These are phyloP conservation scores for Gossypium gossypioides DNA, from an alignment of 441 rosid species.

Conservation along the genomic window DNA sequence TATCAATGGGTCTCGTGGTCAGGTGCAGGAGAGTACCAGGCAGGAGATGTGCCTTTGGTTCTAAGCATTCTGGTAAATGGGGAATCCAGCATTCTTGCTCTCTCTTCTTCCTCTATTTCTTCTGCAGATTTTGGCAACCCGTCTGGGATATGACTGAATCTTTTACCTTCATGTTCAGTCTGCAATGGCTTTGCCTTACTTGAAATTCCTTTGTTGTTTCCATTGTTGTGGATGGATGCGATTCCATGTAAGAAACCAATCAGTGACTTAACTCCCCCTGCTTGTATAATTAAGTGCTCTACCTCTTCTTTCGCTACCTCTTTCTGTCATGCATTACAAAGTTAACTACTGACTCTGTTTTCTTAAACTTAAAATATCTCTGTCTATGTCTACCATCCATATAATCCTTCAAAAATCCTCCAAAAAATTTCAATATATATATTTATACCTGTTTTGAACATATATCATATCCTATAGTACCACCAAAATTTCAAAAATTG, in stretches of 20 bases:
- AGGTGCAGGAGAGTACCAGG: constrained; percentile 62
- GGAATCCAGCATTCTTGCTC: constrained; percentile 62
- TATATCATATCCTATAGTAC: too few relatives aligned
- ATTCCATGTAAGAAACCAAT: constrained; percentile 40
- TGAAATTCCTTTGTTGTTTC: constrained; percentile 14
- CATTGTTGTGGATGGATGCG: constrained; percentile 21
- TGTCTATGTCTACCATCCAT: too few relatives aligned
- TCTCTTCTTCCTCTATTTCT: constrained; percentile 74
- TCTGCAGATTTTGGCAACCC: constrained; percentile 58
- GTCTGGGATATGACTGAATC: constrained; percentile 46
- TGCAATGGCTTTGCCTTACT: constrained; percentile 12
- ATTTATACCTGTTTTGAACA: too few relatives aligned
- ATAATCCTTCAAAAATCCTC: too few relatives aligned
- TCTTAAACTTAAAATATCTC: too few relatives aligned
- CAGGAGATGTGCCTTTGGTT: constrained; percentile 45
- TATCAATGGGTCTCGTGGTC: constrained; percentile 57
- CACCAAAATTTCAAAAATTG: not conserved
- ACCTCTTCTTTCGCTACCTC: constrained; percentile 43
- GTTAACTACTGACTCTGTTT: not conserved
- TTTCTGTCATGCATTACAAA: constrained; percentile 26
- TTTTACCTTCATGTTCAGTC: constrained; percentile 18
- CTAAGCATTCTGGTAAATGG: constrained; percentile 58
- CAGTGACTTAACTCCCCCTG: constrained; percentile 51
- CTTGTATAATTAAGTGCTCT: constrained; percentile 46
- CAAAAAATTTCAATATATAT: too few relatives aligned